These are phyloP conservation scores for Colletotrichum tropicale DNA, from an alignment of 2,329 filamentous ascomycete species.

Conservation along the genomic window DNA sequence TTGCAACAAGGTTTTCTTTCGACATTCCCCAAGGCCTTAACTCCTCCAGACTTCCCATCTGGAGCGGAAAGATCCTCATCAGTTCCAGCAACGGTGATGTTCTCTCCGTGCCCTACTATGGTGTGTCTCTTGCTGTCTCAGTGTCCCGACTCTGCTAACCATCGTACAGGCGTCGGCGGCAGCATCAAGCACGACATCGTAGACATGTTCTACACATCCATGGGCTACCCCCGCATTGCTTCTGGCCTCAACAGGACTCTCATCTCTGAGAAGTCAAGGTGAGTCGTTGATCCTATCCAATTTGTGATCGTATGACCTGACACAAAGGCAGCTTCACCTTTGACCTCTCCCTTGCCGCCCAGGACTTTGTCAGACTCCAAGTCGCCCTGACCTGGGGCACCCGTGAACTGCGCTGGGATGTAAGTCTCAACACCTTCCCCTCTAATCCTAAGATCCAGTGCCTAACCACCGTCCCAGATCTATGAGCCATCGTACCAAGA, in stretches of 20 bases:
- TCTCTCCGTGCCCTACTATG: constrained; percentile 36
- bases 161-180: neutral
- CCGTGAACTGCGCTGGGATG: constrained; percentile 31
- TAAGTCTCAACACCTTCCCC: neutral
- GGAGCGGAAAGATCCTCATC: constrained; percentile 37
- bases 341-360: constrained; percentile 23
- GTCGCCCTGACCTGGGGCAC: constrained; percentile 27
- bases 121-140: neutral
- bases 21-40: constrained; percentile 28
- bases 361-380: constrained; percentile 30
- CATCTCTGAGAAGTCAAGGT: constrained; percentile 9
- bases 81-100: constrained; percentile 34
- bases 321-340: constrained; percentile 19
- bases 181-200: constrained; percentile 12
- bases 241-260: constrained; percentile 2
- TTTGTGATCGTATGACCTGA: neutral
- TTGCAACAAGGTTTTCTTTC: constrained; percentile 36
- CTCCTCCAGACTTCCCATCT: constrained; percentile 31
- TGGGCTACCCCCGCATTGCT: constrained; percentile 1
- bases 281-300: neutral
- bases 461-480: constrained; percentile 26
- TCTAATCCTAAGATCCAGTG: accelerated
- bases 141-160: accelerated
- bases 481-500: constrained; percentile 43
- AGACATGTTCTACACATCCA: constrained; percentile 4